These are phyloP conservation scores for Chenopodium album DNA, from an alignment of 148 eudicot genomes.

Conservation along the genomic window DNA sequence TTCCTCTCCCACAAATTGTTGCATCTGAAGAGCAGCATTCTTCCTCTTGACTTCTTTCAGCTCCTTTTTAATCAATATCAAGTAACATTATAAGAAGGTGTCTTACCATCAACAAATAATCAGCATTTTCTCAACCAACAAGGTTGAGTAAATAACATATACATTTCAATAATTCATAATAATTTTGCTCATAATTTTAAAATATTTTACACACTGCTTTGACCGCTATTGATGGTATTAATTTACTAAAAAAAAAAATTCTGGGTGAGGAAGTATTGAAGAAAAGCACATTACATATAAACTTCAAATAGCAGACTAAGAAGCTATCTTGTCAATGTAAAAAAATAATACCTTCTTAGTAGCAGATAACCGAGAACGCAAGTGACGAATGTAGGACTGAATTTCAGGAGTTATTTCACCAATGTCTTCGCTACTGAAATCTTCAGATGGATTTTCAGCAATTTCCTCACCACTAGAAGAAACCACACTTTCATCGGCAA, in stretches of 20 bases:
- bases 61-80: constrained; percentile 44
- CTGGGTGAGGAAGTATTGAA: neutral
- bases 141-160: neutral
- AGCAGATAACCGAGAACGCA: constrained; percentile 73
- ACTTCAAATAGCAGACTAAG: neutral
- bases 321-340: neutral
- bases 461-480: constrained; percentile 34
- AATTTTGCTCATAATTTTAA: neutral
- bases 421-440: constrained; percentile 47
- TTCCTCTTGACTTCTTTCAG: constrained; percentile 85
- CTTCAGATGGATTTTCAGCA: constrained; percentile 38
- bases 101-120: neutral
- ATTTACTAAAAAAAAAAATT: neutral
- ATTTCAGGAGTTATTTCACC: constrained; percentile 75
- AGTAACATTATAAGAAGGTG: neutral
- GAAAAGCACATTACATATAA: neutral
- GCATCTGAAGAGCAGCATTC: constrained; percentile 95
- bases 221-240: neutral
- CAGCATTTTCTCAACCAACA: constrained; percentile 8
- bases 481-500: constrained; percentile 37
- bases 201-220: neutral
- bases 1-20: constrained; percentile 98
- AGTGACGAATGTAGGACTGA: constrained; percentile 54
- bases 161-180: neutral
- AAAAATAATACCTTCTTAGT: constrained; percentile 58